Evolutionary conservation across 352 stramenopile genomes (phyloP), one percentile per base, ranked within the genome.

Genomic region (Phytophthora brassicae): DNA sequence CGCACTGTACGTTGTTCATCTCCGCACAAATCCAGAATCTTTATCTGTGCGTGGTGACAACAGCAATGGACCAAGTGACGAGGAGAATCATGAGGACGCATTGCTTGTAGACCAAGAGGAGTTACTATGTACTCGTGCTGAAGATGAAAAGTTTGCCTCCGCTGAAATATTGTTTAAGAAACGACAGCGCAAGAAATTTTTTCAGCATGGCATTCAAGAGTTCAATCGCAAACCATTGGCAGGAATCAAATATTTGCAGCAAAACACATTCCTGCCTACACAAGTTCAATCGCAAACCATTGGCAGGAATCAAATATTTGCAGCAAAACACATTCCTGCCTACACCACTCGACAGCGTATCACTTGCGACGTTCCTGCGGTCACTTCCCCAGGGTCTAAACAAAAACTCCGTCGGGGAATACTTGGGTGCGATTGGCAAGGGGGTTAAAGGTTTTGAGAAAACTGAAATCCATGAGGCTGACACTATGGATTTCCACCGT

Each of bases 221-320:
- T 99, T 99, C 74, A 99, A 99, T 67, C 80, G 86, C 16, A 94
- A 95, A n/a, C 86, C 84, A 12, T 75, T 96, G 12, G 83, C 87
- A n/a, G 95, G 92, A 48, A 88, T 98, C 69, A 82, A 86, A 58
- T 93, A 92, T 45, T 70, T 94, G 29, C 80, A 94, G 54, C 74
- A 93, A 42, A 70, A 94, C 28, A 62, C 65, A 0, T 90, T 97
- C 43, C 33, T 97, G 12, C 86, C 87, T 8, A 83, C 85, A 1
- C 83, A n/a, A n/a, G n/a, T n/a, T n/a, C n/a, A n/a, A n/a, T n/a
- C 80, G 86, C 16, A 94, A 95, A n/a, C 86, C 84, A 12, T 75
- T 96, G 12, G 83, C 87, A n/a, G 95, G 92, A 48, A 88, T 98
- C 69, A 82, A 86, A 58, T 93, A 92, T 45, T 70, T 94, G 29